Evolutionary conservation across 768 basidiomycete species (phyloP), one percentile per base, ranked within the genome.

Genomic region (Leccinum obscurum): DNA sequence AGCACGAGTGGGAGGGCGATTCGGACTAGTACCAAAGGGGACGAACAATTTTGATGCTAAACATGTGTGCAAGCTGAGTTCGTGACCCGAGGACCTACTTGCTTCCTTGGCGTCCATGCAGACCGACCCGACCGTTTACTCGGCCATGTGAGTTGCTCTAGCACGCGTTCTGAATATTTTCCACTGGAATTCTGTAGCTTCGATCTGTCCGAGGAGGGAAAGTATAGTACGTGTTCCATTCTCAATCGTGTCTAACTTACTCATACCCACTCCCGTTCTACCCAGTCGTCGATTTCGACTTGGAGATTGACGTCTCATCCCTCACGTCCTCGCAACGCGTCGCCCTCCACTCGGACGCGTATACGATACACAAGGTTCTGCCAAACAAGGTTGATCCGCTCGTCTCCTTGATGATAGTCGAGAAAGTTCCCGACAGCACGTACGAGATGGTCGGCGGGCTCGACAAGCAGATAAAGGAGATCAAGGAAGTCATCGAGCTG

Each of bases 371-470:
- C 83, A 94, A 93, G 75, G 92, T 98, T 67, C 80, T 98, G 0
- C 95, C 95, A 1, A 97, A 95, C 81, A 98, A 99, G 78, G 91
- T 98, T 68, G 97, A 98, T 75, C 96, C 97, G 4, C 87, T 98
- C 44, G 95, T 98, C 32, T 97, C 95, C 20, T 85, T 98, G 63
- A 98, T 98, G 97, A 98, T 98, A 95, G 96, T 98, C 11, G 96
- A 99, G 78, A 99, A 99, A 75, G 96, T 98, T 0, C 96, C 96
- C 0, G 96, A 98, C 75, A 94, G 92, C 76, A 98, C 97, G 32
- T 99, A 99, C 77, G 97, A 98, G 77, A 98, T 98, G 95, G 96
- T 99, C 62, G 97, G 97, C 22, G 96, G 96, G 66, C 84, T 98
- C 60, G 97, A 98, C 81, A 93, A 97, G 77, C 90, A 95, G 65